Evolutionary conservation across 768 basidiomycete genomes (phyloP).

Genomic region (Guyanaporus albipodus): DNA sequence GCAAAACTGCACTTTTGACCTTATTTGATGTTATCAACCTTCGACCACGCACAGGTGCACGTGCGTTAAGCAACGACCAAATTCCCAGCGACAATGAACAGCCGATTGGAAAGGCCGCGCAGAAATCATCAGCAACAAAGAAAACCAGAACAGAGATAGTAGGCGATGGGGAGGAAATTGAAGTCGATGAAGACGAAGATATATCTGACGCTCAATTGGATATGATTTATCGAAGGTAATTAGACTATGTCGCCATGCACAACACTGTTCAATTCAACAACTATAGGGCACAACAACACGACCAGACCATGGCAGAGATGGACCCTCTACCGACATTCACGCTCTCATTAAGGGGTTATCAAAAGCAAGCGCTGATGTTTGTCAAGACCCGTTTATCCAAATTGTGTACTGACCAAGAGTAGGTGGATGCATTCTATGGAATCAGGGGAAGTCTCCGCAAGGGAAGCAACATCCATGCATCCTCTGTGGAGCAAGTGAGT

Average conservation of each 20-base stretch:
- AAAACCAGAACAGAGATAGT: conserved; percentile 60
- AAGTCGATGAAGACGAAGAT: conserved; percentile 81
- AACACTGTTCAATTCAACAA: conserved; percentile 6
- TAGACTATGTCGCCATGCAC: background rate
- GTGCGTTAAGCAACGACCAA: conserved; percentile 27
- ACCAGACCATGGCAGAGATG: conserved; percentile 72
- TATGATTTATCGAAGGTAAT: conserved; percentile 80
- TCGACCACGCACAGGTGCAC: conserved; percentile 53
- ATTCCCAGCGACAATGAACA: conserved; percentile 30
- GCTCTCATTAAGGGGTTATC: conserved; percentile 77
- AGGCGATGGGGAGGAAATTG: conserved; percentile 77
- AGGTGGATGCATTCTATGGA: conserved; percentile 95
- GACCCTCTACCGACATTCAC: conserved; percentile 76
- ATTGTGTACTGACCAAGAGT: background rate
- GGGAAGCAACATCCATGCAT: conserved; percentile 74
- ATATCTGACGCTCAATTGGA: conserved; percentile 77
- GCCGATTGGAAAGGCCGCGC: conserved; percentile 39
- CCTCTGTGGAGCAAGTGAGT: conserved; percentile 91
- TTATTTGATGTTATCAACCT: conserved; percentile 74
- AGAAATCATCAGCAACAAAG: conserved; percentile 36
- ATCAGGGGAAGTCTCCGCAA: conserved; percentile 63
- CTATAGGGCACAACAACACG: conserved; percentile 77
- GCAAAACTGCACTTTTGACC: conserved; percentile 69
- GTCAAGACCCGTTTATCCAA: conserved; percentile 18
- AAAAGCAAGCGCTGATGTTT: conserved; percentile 85